phyloP scores from a whole-genome alignment of 345 rosid genomes.

The Acer campestre region DNA sequence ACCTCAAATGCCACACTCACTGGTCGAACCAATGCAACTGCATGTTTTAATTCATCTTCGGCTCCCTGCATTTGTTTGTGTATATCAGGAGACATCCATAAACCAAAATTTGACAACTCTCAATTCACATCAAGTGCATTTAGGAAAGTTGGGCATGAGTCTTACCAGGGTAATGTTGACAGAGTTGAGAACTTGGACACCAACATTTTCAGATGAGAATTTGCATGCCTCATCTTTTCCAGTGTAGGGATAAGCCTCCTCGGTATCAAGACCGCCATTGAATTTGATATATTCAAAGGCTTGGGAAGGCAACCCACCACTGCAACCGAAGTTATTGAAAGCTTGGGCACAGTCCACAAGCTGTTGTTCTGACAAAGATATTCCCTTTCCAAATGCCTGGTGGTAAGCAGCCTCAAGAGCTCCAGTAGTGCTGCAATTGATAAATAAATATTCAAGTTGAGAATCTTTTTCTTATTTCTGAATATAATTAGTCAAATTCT shows the following conservation, averaged over 20 bases:
- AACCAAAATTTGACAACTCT: background rate
- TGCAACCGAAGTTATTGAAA: conserved; percentile 87
- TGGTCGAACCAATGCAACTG: conserved; percentile 86
- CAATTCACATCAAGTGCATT: background rate
- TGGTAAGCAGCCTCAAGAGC: conserved; percentile 98
- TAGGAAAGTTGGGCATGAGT: background rate
- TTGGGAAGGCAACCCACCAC: conserved; percentile 96
- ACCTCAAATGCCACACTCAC: conserved; percentile 95
- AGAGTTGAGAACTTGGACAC: conserved; percentile 64
- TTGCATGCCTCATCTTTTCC: conserved; percentile 68
- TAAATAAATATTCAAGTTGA: background rate
- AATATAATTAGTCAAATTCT: conserved; percentile 8
- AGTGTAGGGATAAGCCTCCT: conserved; percentile 82
- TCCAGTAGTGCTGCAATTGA: conserved; percentile 77
- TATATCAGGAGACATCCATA: background rate
- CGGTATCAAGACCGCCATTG: conserved; percentile 95
- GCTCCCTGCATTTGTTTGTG: conserved; percentile 60
- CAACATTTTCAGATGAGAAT: conserved; percentile 74
- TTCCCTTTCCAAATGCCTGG: conserved; percentile 83
- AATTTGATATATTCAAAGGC: conserved; percentile 93
- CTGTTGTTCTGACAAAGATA: conserved; percentile 93
- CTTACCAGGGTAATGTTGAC: conserved; percentile 90
- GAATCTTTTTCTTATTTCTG: background rate
- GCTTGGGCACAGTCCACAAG: conserved; percentile 97
- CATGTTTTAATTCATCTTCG: conserved; percentile 88